These are phyloP conservation scores for Trematosphaeria pertusa DNA, from an alignment of 2,329 filamentous ascomycete genomes.

Conservation along the genomic window DNA sequence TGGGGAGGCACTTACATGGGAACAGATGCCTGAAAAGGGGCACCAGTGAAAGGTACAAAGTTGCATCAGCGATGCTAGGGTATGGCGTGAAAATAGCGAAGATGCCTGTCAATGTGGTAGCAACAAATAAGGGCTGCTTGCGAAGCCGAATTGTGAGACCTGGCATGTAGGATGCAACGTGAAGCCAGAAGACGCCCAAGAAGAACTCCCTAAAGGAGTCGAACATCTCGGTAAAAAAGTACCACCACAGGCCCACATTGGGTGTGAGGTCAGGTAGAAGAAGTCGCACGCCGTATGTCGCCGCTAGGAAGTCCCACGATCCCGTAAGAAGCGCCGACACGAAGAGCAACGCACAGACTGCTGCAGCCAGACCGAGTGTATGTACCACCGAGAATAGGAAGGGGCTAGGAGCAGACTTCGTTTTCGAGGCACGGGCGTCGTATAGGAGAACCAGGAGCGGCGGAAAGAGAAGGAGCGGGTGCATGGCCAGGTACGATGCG, in stretches of 20 bases:
- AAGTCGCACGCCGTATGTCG: slow-evolving; percentile 92
- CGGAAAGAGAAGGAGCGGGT: slow-evolving; percentile 84
- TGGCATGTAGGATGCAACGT: slow-evolving; percentile 87
- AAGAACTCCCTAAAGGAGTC: slow-evolving; percentile 98
- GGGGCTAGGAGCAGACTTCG: slow-evolving; percentile 34
- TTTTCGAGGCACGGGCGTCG: slow-evolving; percentile 39
- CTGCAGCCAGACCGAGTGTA: slow-evolving; percentile 59
- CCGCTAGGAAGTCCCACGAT: slow-evolving; percentile 86
- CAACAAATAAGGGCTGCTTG: slow-evolving; percentile 83
- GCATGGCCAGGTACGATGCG: slow-evolving; percentile 90
- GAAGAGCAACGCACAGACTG: slow-evolving; percentile 63
- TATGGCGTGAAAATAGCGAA: slow-evolving; percentile 98
- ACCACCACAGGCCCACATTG: slow-evolving; percentile 98
- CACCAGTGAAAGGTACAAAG: slow-evolving; percentile 81
- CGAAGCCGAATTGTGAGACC: slow-evolving; percentile 84
- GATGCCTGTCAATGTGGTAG: slow-evolving; percentile 84
- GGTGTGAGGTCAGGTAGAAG: slow-evolving; percentile 91
- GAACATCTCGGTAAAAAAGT: slow-evolving; percentile 99
- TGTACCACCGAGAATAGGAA: slow-evolving; percentile 63
- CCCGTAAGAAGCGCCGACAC: slow-evolving; percentile 77
- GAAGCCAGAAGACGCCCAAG: slow-evolving; percentile 96
- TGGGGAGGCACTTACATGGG: slow-evolving; percentile 64
- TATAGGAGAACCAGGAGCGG: slow-evolving; percentile 82
- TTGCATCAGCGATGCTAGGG: slow-evolving; percentile 88
- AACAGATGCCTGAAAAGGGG: slow-evolving; percentile 91